Base-by-base conservation (phyloP, 139 green algal genomes). In the Tetradesmus obliquus region DNA sequence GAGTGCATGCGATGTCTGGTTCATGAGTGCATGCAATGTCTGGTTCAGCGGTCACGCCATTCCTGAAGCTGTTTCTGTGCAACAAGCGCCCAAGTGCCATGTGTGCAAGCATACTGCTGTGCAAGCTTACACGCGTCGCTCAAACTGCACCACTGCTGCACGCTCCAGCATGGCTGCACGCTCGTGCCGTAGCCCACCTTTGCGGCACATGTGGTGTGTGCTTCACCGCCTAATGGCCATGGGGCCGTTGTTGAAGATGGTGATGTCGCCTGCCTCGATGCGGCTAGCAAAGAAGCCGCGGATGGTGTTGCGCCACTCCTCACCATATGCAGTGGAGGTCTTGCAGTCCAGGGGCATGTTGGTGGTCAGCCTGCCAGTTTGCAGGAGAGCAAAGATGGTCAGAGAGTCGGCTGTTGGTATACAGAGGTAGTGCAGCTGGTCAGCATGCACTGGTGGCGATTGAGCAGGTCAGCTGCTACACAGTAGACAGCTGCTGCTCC, bases 241-340 rank as follows among this genome's bases (percentile, higher is more conserved):
- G 17, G 66, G 66, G 82, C 79, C 51, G 72, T 90, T 89, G 74
- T 15, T 58, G 84, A 92, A 92, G 84, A 92, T 92, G 71, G 53
- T 81, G 84, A 90, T 90, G 13, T 80, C 1, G 69, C 83, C 83
- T 20, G 83, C 83, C n/a, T 57, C 55, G 83, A 92, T 86, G 12
- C 90, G 71, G 58, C 9, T 32, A 3, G 32, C 71, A 53, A 92
- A 92, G 55, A 66, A 86, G 17, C 72, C 57, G n/a, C 84, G 71
- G 84, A 92, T 90, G 83, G 15, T 86, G 71, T 89, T 79, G 84
- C 84, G 83, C 54, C 58, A 92, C 6, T 60, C 32, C 55, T 90
- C 84, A 17, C 90, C 90, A 51, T 84, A 82, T 17, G 32, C 24
- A 22, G 51, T 86, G 32, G 71, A 57, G 10, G n/a, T 81, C 55